Evolutionary conservation across 2,329 filamentous ascomycete genomes (phyloP), one percentile per base, ranked within the genome.

Genomic region (Aureobasidium sp.): DNA sequence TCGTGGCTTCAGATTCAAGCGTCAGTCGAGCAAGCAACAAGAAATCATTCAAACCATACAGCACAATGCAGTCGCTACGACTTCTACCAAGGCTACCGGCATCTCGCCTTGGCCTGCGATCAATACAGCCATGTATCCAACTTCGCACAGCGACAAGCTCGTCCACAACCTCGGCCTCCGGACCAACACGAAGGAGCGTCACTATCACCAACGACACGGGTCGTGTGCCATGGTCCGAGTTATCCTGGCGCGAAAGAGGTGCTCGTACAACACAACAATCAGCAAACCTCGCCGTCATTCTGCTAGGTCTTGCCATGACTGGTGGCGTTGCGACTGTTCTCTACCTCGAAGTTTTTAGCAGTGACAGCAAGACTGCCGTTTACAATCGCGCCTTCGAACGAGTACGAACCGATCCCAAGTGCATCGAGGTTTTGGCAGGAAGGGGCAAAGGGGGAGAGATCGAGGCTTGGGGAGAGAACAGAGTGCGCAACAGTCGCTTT

Each of bases 171-270:
- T 70, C 75, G 13, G 72, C 85, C 30, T 36, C 59, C 21, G 39
- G 47, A 30, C 59, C 63, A 0, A 83, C 81, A 65, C 82, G 90
- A 59, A 86, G 83, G 69, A 81, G 86, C 42, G 86, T 97, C 30
- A 96, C 91, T 0, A 83, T 93, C 0, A 86, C 92, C 69, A 94
- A 91, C 68, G 93, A 97, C 68, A 88, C 91, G 69, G 93, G 93
- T 8, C 81, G 83, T 65, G 86, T 96, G 1, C 84, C 86, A 4
- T 97, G 93, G 93, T 81, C 79, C 3, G 81, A 94, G 59, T 82
- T 97, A 2, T 91, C 87, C 0, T 78, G 77, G 0, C 78, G 78
- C 52, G 93, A 97, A 73, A 97, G 96, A 74, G 86, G 86, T 3
- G 88, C 88, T 29, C 84, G 93, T 42, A 89, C 91, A 9, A 93